Evolutionary conservation across 2,329 filamentous ascomycete genomes (phyloP).

Genomic region (Claviceps spartinae): DNA sequence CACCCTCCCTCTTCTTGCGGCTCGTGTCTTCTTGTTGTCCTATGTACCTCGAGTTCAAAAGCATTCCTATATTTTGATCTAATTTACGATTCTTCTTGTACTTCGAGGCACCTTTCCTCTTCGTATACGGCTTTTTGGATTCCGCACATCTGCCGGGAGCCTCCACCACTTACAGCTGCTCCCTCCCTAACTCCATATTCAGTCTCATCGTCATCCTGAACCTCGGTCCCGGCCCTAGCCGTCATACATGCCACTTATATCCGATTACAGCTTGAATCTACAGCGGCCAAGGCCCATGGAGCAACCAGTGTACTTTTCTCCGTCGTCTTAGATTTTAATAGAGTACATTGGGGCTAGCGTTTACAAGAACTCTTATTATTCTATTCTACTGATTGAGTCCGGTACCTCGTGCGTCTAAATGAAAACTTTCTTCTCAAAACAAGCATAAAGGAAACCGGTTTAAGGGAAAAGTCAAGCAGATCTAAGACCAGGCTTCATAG

Average conservation of each 20-base stretch:
- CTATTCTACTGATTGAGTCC: not conserved
- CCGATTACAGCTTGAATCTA: not conserved
- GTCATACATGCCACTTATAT: not conserved
- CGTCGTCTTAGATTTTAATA: not conserved
- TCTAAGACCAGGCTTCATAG: not conserved
- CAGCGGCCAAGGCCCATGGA: not conserved
- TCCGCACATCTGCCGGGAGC: not conserved
- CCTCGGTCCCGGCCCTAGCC: not conserved
- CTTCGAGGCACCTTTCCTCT: too few species aligned
- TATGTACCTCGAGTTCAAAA: not conserved
- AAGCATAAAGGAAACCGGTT: not conserved
- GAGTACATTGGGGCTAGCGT: not conserved
- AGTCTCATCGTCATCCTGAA: not conserved
- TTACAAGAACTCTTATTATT: not conserved
- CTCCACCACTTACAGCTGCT: not conserved
- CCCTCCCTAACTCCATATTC: not conserved
- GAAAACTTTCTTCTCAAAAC: not conserved
- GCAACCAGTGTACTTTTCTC: not conserved
- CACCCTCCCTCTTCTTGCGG: slow-evolving; percentile 11
- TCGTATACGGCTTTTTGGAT: not conserved
- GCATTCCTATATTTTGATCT: not conserved
- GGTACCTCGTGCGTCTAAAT: not conserved
- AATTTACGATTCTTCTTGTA: too few species aligned
- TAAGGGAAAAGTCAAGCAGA: not conserved
- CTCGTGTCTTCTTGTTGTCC: slow-evolving; percentile 10